Evolutionary conservation across 345 rosid genomes (phyloP).

Genomic region (Laguncularia racemosa): DNA sequence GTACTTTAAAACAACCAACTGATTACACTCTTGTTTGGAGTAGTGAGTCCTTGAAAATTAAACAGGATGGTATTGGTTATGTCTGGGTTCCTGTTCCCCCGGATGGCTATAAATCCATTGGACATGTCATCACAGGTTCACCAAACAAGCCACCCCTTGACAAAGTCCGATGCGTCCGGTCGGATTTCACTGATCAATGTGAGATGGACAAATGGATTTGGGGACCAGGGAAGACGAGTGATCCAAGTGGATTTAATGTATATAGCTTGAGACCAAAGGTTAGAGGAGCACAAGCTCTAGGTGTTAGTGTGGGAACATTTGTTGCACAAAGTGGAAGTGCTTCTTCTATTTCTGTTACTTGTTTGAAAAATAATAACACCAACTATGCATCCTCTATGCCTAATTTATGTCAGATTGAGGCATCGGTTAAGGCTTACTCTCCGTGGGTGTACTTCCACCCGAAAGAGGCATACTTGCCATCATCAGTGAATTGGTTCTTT

Average conservation of each 20-base stretch:
- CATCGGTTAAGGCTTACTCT: conserved; percentile 12
- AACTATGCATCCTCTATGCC: conserved; percentile 9
- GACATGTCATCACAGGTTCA: conserved; percentile 8
- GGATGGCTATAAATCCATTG: conserved; percentile 11
- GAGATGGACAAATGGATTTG: conserved; percentile 14
- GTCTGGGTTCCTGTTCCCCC: conserved; percentile 17
- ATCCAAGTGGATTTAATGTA: conserved; percentile 10
- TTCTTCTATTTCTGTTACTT: conserved; percentile 5
- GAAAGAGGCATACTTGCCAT: conserved; percentile 11
- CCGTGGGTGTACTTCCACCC: conserved; percentile 18
- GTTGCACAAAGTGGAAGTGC: conserved; percentile 1
- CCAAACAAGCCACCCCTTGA: conserved; percentile 9
- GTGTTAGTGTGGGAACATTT: conserved; percentile 10
- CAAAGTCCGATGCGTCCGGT: conserved; percentile 9
- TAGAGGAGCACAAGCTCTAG: conserved; percentile 10
- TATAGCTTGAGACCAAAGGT: conserved; percentile 9
- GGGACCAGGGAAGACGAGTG: conserved; percentile 7
- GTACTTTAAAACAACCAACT: conserved; percentile 6
- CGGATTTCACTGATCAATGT: conserved; percentile 12
- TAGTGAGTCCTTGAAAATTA: conserved; percentile 12
- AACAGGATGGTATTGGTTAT: conserved; percentile 15
- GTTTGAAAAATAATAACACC: conserved; percentile 13
- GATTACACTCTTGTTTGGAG: conserved; percentile 14
- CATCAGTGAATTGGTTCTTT: conserved; percentile 16
- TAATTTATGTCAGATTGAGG: conserved; percentile 10